phyloP scores from a whole-genome alignment of 2,329 filamentous ascomycete species.

The Pseudonectria buxi region DNA sequence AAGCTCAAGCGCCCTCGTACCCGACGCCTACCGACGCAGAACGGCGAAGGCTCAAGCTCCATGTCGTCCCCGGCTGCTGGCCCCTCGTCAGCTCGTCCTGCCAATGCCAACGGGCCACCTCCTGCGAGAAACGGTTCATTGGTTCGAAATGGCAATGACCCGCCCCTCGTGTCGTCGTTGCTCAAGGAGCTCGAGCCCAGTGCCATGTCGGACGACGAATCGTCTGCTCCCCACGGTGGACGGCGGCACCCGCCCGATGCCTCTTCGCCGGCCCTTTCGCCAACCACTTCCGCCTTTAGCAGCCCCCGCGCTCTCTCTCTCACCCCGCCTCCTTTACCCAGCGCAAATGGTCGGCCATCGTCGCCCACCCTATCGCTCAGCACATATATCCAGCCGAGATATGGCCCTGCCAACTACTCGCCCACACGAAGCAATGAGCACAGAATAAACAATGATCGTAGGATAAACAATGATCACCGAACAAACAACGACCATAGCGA shows the following conservation, averaged over 20 bases:
- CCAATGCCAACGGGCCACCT: conserved; percentile 9
- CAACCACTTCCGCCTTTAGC: conserved; percentile 55
- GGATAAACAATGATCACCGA: conserved; percentile 36
- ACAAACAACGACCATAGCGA: conserved; percentile 16
- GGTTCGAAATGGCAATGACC: conserved; percentile 39
- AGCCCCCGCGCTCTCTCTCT: conserved; percentile 61
- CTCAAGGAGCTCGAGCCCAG: conserved; percentile 78
- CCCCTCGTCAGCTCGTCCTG: conserved; percentile 18
- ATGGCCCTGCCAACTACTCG: conserved; percentile 69
- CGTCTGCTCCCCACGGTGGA: conserved; percentile 16
- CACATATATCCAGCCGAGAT: conserved; percentile 65
- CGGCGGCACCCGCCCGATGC: conserved; percentile 29
- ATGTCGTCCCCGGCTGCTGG: conserved; percentile 27
- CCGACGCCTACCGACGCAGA: conserved; percentile 50
- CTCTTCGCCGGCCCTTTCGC: conserved; percentile 60
- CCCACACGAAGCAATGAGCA: conserved; percentile 39
- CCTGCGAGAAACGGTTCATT: conserved; percentile 16
- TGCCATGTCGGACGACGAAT: conserved; percentile 51
- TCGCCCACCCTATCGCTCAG: conserved; percentile 62
- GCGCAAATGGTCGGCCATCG: conserved; percentile 45
- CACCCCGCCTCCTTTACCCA: conserved; percentile 61
- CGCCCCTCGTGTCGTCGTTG: conserved; percentile 80
- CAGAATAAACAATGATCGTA: conserved; percentile 34
- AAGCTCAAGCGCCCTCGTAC: conserved; percentile 85
- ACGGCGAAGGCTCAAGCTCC: conserved; percentile 42